These are phyloP conservation scores for Eruca vesicaria DNA, from an alignment of 441 rosid species.

Conservation along the genomic window DNA sequence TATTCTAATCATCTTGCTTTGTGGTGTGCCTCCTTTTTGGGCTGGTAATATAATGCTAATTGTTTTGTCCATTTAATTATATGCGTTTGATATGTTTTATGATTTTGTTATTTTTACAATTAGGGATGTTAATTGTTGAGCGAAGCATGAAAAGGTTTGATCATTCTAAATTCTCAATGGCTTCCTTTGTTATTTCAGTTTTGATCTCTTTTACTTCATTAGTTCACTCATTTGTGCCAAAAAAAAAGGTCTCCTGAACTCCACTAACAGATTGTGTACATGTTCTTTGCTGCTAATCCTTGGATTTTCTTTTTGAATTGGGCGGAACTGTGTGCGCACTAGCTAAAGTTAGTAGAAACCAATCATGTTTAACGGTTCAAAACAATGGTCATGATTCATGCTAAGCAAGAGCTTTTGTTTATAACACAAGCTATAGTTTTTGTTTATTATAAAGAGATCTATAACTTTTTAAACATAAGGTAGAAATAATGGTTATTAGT, in stretches of 20 bases:
- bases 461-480: too few relatives aligned
- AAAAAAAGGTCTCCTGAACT: neutral
- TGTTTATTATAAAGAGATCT: too few relatives aligned
- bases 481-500: too few relatives aligned
- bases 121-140: neutral
- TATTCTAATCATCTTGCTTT: constrained; percentile 75
- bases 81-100: too few relatives aligned
- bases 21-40: constrained; percentile 95
- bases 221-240: neutral
- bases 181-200: neutral
- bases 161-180: neutral
- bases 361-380: too few relatives aligned
- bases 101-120: too few relatives aligned
- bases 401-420: too few relatives aligned
- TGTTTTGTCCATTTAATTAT: too few relatives aligned
- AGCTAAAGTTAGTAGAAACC: too few relatives aligned
- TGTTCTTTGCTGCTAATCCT: neutral
- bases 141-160: neutral
- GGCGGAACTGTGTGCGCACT: neutral
- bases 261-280: neutral
- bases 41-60: constrained; percentile 49
- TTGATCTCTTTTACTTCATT: neutral
- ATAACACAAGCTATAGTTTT: too few relatives aligned
- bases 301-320: neutral
- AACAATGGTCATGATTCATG: too few relatives aligned